These are phyloP conservation scores for Cinchona pubescens DNA, from an alignment of 257 asterid genomes.

Conservation along the genomic window DNA sequence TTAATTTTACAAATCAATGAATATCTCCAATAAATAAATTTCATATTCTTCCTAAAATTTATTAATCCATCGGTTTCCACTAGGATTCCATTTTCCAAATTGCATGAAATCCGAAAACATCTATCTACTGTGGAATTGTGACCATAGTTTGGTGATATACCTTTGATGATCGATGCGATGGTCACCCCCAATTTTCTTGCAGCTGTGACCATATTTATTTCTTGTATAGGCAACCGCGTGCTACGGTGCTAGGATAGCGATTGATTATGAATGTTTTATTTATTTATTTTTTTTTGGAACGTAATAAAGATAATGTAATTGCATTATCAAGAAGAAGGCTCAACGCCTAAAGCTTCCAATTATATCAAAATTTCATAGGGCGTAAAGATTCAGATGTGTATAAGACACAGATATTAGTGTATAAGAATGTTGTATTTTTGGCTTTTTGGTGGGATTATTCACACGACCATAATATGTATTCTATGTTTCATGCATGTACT, in stretches of 20 bases:
- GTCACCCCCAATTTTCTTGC: not conserved
- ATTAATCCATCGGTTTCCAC: too few relatives aligned
- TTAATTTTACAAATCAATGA: too few relatives aligned
- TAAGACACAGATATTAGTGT: slow-evolving; percentile 41
- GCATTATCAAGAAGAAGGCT: not conserved
- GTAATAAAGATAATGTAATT: slow-evolving; percentile 3
- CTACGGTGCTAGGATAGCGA: not conserved
- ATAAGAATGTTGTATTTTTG: slow-evolving; percentile 14
- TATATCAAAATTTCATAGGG: not conserved
- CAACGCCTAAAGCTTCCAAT: slow-evolving; percentile 21
- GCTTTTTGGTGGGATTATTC: slow-evolving; percentile 15
- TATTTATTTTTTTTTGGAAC: too few relatives aligned
- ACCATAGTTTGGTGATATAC: too few relatives aligned
- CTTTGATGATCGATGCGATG: too few relatives aligned
- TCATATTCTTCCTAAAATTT: too few relatives aligned
- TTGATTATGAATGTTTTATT: not conserved
- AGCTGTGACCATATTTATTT: not conserved
- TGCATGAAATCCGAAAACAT: too few relatives aligned
- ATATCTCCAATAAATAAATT: too few relatives aligned
- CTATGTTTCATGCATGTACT: not conserved
- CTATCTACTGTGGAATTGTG: too few relatives aligned
- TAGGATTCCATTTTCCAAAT: too few relatives aligned
- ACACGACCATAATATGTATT: slow-evolving; percentile 7
- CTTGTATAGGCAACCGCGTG: not conserved
- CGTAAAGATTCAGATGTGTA: slow-evolving; percentile 36